Conservation (phyloP, 768 basidiomycete genomes). For the Boletus fagicola region DNA sequence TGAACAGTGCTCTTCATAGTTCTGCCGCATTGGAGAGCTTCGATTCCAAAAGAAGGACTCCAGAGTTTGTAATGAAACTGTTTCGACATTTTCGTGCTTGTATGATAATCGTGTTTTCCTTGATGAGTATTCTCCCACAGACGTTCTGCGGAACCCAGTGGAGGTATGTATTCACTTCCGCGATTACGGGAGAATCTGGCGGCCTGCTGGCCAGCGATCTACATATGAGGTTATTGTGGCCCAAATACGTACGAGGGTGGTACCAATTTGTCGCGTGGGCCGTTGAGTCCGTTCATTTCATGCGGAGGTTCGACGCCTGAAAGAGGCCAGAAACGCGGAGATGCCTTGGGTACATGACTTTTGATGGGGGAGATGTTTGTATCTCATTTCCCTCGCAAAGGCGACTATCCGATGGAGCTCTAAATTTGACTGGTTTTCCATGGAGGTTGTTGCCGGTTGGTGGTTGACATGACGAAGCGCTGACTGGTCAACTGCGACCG, state of each 20-base stretch:
- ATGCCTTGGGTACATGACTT: conserved; percentile 22
- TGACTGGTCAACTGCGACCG: not conserved
- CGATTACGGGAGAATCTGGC: conserved; percentile 26
- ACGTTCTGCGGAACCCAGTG: not conserved
- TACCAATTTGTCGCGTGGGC: conserved; percentile 19
- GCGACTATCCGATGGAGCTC: conserved; percentile 7
- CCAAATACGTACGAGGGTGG: conserved; percentile 18
- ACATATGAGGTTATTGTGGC: conserved; percentile 21
- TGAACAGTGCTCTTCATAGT: not conserved
- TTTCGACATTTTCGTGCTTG: not conserved
- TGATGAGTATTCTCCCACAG: conserved; percentile 8
- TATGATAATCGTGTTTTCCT: conserved; percentile 2
- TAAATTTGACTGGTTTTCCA: conserved; percentile 15
- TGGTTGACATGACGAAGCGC: conserved; percentile 24
- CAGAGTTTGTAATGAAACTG: not conserved
- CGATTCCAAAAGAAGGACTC: conserved; percentile 1
- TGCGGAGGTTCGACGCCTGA: conserved; percentile 33
- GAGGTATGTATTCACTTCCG: conserved; percentile 27
- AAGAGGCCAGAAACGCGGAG: conserved; percentile 27
- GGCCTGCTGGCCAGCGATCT: conserved; percentile 18
- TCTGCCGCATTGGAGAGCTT: conserved; percentile 8
- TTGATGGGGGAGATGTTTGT: not conserved
- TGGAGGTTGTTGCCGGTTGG: conserved; percentile 4
- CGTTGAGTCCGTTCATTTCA: conserved; percentile 29
- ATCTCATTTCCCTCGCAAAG: conserved; percentile 19